Evolutionary conservation across 345 rosid genomes (phyloP), one percentile per base, ranked within the genome.

Genomic region (Cardamine occulta): DNA sequence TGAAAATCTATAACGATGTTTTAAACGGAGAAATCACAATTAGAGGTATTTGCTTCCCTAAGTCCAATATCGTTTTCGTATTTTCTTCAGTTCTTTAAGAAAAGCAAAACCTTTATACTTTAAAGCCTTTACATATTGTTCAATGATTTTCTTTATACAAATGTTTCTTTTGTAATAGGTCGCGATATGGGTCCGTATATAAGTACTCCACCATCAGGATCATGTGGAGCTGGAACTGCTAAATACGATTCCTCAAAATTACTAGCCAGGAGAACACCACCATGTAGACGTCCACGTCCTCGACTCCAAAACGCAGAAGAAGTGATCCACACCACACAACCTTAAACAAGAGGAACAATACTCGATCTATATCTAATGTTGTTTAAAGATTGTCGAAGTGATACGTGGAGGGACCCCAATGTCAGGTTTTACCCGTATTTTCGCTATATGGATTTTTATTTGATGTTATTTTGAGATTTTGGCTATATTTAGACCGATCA

Each of bases 131-230:
- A 21, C 23, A 21, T 21, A 21, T 21, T 21, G 23, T 21, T 21
- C 23, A 21, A 21, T 21, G 23, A 21, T 21, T 21, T 21, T 21
- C 23, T 21, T 21, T 21, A 21, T 21, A 21, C 23, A 21, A 1
- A 21, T 21, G 23, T 21, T 21, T 21, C 23, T 1, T 21, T 21
- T 21, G 68, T 37, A 37, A 51, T 72, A 72, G 76, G 68, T 72
- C 29, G 21, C 2, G 26, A 51, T 19, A 66, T 66, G 68, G 62
- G 42, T 37, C 76, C 76, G 14, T 31, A 17, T 6, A 72, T 72
- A 51, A 8, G 35, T 7, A 72, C 69, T 37, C 76, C 76, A 10
- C 69, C 69, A n/a, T 72, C 62, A 62, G 53, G 76, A 51, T 72
- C 76, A 28, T 62, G 68, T 52, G 62, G 69, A 62, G 69, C 76